Conservation (phyloP, 805 yeast genomes). For the Zygosaccharomyces lentus region DNA sequence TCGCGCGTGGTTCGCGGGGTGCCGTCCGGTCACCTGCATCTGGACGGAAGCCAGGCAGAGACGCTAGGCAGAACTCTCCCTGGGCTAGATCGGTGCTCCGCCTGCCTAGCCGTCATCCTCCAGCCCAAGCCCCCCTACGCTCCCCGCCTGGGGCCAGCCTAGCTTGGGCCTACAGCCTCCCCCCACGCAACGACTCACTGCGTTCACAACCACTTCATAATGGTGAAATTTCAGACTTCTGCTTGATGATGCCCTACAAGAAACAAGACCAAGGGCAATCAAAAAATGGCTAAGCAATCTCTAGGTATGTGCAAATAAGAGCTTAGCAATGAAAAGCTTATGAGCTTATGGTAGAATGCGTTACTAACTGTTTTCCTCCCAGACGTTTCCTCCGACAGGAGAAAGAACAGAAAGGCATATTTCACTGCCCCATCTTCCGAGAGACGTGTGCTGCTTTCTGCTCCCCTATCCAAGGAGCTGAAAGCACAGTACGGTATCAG, state of each 20-base stretch:
- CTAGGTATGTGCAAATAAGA: slow-evolving; percentile 39
- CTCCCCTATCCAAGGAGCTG: slow-evolving; percentile 98
- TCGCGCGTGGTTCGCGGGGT: too few species aligned
- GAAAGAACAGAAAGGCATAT: slow-evolving; percentile 99
- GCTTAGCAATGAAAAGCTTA: neutral
- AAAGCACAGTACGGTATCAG: slow-evolving; percentile 95
- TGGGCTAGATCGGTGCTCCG: neutral
- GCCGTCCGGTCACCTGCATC: neutral
- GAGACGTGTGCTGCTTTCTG: slow-evolving; percentile 92
- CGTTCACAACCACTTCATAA: slow-evolving; percentile 1
- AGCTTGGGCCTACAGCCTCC: neutral
- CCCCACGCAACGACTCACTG: slow-evolving; percentile 10
- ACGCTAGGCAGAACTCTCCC: neutral
- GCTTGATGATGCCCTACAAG: neutral
- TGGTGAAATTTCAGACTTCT: slow-evolving; percentile 6
- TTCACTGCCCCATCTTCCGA: slow-evolving; percentile 95
- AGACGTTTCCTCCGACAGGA: slow-evolving; percentile 99
- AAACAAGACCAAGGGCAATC: slow-evolving; percentile 18
- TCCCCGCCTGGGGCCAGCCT: neutral
- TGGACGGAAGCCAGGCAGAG: neutral
- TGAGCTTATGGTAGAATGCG: neutral
- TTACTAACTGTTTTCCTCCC: slow-evolving; percentile 25
- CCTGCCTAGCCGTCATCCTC: neutral
- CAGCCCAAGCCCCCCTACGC: neutral
- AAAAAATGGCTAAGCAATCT: slow-evolving; percentile 48